Base-by-base conservation (phyloP, 2,329 filamentous ascomycete species). In the Exophiala bonariae region DNA sequence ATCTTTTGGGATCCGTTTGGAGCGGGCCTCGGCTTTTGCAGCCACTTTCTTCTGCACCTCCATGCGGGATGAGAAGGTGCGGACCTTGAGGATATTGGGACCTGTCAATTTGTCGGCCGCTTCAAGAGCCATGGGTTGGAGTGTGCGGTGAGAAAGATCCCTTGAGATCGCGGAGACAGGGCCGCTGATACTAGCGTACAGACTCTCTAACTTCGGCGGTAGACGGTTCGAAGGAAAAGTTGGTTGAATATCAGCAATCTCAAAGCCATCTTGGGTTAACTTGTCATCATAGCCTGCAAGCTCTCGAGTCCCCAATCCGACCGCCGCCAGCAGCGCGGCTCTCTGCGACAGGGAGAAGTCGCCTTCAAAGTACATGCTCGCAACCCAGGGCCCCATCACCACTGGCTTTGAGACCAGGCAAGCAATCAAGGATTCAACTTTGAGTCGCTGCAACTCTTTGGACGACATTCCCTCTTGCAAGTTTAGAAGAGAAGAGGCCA, bases 311-410 rank as follows among this genome's bases (percentile, higher is more conserved):
- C 86, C 82, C 0, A 99, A 72, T 0, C 91, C 92, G 3, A 99
- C 72, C 0, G 88, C 84, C 16, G 89, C 85, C 42, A 99, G 82
- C 30, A 97, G 78, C 0, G 87, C 82, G 6, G 86, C 87, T 31
- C 93, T 80, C 64, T 97, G 92, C 0, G 85, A 81, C 30, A 97
- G 73, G 0, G 91, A 96, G 66, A 93, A 91, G 63, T 99, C 93
- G 13, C 91, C 91, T 33, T 89, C 85, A 63, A 96, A 97, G 63
- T 93, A 95, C 0, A 87, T 86, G 47, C 84, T 82, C 3, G 86
- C 83, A 49, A 95, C 88, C 86, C 89, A 95, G 11, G 82, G 87
- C 0, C 83, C 91, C 80, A 96, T 89, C 42, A 80, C 77, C 39
- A 80, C 72, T 0, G 93, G 89, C 55, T 87, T 81, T 1, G 88